Percentiles rank a stretch among this genome's conserved stretches.
These are phyloP conservation scores for Caryocar brasiliense DNA, from an alignment of 441 rosid genomes.

Conservation along the genomic window DNA sequence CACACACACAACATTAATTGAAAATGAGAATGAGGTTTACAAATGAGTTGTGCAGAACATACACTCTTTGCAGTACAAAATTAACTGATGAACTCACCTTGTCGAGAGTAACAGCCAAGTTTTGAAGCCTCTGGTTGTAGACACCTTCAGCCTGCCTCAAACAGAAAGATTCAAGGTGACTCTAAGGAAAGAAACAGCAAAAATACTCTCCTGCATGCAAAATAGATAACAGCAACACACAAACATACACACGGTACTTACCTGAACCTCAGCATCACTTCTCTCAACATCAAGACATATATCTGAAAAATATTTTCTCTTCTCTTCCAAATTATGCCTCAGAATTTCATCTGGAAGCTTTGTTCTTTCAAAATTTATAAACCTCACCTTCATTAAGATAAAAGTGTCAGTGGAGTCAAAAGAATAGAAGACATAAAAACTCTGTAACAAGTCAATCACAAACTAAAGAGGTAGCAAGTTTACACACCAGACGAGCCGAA, in stretches of 20 bases:
- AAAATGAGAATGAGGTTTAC: too few species aligned
- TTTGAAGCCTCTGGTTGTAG: slow-evolving; percentile 98
- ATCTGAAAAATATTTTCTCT: slow-evolving; percentile 71
- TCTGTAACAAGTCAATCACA: not conserved
- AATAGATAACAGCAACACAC: not conserved
- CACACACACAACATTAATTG: too few species aligned
- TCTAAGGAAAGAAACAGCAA: slow-evolving; percentile 5
- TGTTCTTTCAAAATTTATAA: slow-evolving; percentile 88
- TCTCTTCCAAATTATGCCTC: slow-evolving; percentile 90
- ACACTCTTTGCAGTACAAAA: too few species aligned
- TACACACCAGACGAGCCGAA: slow-evolving; percentile 84
- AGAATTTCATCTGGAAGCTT: slow-evolving; percentile 92
- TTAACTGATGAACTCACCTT: slow-evolving; percentile 44
- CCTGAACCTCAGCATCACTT: slow-evolving; percentile 99
- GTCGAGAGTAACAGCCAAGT: slow-evolving; percentile 95
- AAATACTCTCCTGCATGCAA: slow-evolving; percentile 3
- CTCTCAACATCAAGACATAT: slow-evolving; percentile 77
- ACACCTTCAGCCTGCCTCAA: slow-evolving; percentile 93
- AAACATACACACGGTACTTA: slow-evolving; percentile 17
- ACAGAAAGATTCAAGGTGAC: slow-evolving; percentile 12
- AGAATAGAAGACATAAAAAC: not conserved
- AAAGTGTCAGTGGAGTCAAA: slow-evolving; percentile 10
- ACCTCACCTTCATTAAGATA: slow-evolving; percentile 68
- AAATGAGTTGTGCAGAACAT: too few species aligned
- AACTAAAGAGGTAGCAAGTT: slow-evolving; percentile 7